Evolutionary conservation across 495 filamentous ascomycete genomes (phyloP), one percentile per base, ranked within the genome.

Genomic region (Penicillium verhagenii): DNA sequence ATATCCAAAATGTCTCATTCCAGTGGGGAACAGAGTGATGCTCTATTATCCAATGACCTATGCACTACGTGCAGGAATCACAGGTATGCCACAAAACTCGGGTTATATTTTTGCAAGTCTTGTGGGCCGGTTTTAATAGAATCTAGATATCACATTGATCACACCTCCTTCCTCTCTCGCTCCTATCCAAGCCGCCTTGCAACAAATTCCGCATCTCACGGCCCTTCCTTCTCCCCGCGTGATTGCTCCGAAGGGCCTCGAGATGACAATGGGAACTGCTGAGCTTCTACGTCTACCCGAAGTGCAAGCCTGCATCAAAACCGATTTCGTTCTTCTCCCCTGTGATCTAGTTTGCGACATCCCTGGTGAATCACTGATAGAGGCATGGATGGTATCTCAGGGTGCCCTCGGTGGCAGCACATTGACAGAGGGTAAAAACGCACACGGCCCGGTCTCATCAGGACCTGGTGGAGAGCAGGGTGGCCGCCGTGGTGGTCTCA

Each of bases 341-440:
- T 99, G 94, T 65, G 95, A 99, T 70, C 78, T 99, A 1, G 82
- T 99, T 18, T 96, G 89, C 74, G 92, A 96, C 64, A 74, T 98
- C 6, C 88, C 87, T 10, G 90, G 91, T 10, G 86, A 90, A 63
- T 80, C 84, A 39, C 73, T 97, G 9, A 70, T 92, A 2, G 90
- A 97, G 64, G 80, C 93, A 60, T 99, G 95, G 95, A 91, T 97
- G 90, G 81, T 92, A 20, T 81, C 86, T 47, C 84, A 91, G 47
- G 84, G 81, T 20, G 85, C 84, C n/a, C 73, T 93, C 1, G 77
- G 80, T 14, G 79, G 74, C 4, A 73, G 54, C 39, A 71, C 65
- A 5, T 47, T 66, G 19, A 48, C 39, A 11, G 61, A 65, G 7
- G 51, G 56, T 14, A 66, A 70, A 51, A 57, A 68, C 33, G 47